Conservation (phyloP, 1,139 yeast genomes). For the Saccharomyces hybrid region DNA sequence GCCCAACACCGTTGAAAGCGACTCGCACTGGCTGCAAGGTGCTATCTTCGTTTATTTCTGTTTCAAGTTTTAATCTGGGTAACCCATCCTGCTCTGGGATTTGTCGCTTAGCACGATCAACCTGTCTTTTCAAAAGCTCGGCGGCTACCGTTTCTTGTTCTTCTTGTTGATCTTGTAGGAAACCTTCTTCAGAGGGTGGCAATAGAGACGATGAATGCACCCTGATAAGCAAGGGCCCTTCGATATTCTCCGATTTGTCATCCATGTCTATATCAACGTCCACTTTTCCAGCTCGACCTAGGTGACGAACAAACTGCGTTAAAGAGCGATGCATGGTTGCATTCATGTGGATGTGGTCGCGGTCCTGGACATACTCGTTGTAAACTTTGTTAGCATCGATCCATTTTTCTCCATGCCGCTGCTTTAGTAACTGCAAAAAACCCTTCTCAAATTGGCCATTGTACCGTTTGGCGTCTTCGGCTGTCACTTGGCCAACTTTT, state of each 20-base stretch:
- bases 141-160: neutral
- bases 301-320: constrained; percentile 58
- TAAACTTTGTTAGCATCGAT: constrained; percentile 36
- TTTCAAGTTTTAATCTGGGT: neutral
- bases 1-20: neutral
- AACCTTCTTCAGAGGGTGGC: neutral
- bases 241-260: neutral
- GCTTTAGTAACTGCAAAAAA: constrained; percentile 55
- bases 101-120: neutral
- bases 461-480: constrained; percentile 47
- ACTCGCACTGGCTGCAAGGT: neutral
- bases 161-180: neutral
- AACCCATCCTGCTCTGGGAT: neutral
- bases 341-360: constrained; percentile 83
- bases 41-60: neutral
- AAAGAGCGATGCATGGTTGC: constrained; percentile 76
- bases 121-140: neutral
- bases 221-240: constrained; percentile 6
- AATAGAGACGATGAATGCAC: neutral
- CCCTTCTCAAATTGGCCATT: constrained; percentile 55
- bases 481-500: constrained; percentile 43
- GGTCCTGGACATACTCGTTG: constrained; percentile 70
- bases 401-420: constrained; percentile 74
- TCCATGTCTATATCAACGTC: constrained; percentile 36
- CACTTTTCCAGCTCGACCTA: constrained; percentile 56